Percentiles rank a stretch among this genome's conserved stretches.
Evolutionary conservation across 2,329 filamentous ascomycete species (phyloP).

Genomic region (Helotiales sp.): DNA sequence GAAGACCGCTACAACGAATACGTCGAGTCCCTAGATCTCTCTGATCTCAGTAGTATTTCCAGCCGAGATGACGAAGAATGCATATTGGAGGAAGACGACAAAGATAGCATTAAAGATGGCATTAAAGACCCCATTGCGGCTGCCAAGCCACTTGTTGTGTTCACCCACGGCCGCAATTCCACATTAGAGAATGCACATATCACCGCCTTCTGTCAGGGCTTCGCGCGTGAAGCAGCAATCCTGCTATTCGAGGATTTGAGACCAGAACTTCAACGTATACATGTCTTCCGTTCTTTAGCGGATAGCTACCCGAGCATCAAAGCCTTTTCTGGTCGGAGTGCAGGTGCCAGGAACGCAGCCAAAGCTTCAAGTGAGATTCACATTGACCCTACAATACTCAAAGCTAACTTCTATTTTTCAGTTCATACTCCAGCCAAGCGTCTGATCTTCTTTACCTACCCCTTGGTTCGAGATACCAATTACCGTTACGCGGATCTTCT

Average conservation of each 20-base stretch:
- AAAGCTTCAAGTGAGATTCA: not conserved
- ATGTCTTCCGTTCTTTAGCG: not conserved
- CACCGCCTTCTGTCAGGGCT: conserved; percentile 4
- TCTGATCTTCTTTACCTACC: conserved; percentile 8
- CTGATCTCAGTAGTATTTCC: not conserved
- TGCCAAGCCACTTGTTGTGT: not conserved
- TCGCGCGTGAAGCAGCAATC: not conserved
- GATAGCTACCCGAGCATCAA: conserved; percentile 3
- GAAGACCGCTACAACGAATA: not conserved
- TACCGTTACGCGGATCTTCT: conserved; percentile 5
- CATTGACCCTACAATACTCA: not conserved
- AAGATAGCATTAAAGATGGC: not conserved
- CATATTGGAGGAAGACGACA: not conserved
- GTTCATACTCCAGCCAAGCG: conserved; percentile 3
- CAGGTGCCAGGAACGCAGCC: conserved; percentile 4
- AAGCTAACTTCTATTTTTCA: not conserved
- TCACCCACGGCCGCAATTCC: conserved; percentile 2
- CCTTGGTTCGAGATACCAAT: conserved; percentile 5
- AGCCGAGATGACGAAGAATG: not conserved
- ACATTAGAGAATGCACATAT: conserved; percentile 1
- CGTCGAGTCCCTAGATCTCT: not conserved
- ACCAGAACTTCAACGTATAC: conserved; percentile 1
- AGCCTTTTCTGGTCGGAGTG: conserved; percentile 2
- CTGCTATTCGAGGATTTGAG: conserved; percentile 6
- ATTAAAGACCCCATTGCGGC: not conserved